Evolutionary conservation across 1,139 yeast genomes (phyloP), one percentile per base, ranked within the genome.

Genomic region (Lodderomyces metapsilosis): DNA sequence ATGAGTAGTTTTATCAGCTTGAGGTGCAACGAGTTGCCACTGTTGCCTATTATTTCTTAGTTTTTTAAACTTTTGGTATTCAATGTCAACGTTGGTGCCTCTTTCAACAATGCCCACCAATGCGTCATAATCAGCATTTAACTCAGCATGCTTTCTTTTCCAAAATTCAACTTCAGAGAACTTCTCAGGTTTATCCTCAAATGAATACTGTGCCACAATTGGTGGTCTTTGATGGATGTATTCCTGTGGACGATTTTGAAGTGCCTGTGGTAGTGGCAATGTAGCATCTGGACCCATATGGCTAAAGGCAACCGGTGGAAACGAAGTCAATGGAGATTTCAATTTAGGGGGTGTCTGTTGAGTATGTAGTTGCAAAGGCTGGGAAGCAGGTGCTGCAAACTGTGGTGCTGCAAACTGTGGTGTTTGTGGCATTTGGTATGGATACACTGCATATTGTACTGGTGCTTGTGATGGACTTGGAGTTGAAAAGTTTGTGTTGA

Each of bases 361-460:
- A 28, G 18, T 16, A 4, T 15, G 32, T 28, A 28, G 5, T 13
- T 15, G 32, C 15, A 15, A 28, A 18, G 36, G 32, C 21, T 21
- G 36, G 10, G 21, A 21, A 6, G 12, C 32, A 6, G 32, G 32
- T 7, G n/a, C 32, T n/a, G n/a, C n/a, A n/a, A 8, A 6, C 18
- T 4, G 11, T 6, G n/a, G 27, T n/a, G n/a, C n/a, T n/a, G n/a
- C 8, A 8, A 27, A 38, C 12, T 47, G 58, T 18, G 43, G 39
- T 2, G 61, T 60, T 27, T 54, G 58, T 13, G 60, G 54, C 4
- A 15, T 4, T 15, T 28, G 32, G n/a, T 28, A 8, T 15, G 32
- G 32, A 18, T 5, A 28, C 18, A 16, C 3, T 5, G 32, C 11
- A 15, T 13, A 25, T 25, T n/a, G 16, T 28, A 28, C 12, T 15